Base-by-base conservation (phyloP, 2,329 filamentous ascomycete genomes). In the Elsinoe ampelina region DNA sequence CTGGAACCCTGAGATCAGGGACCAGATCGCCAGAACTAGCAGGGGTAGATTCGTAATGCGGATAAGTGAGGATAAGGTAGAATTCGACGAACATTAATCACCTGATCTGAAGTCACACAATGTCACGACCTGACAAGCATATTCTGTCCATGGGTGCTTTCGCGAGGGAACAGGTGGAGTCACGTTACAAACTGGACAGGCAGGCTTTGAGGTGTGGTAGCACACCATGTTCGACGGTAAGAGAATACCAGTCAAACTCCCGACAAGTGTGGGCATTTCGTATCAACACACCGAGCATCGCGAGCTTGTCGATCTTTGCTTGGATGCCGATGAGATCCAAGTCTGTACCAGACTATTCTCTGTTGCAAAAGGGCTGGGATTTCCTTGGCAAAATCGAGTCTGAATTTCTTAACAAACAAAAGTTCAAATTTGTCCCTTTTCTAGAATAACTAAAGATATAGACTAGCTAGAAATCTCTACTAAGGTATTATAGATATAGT, bases 1-100 rank as follows among this genome's bases (percentile, higher is more conserved):
- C 4, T 56, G 54, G 54, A 38, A 7, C 38, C 30, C 17, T 6
- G 52, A 55, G 19, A 20, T 45, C 52, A 55, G 38, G 39, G 38
- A 42, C 22, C 36, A 55, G 52, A 55, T 55, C 17, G 15, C 17
- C 20, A 35, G 41, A 22, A 56, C 30, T 15, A 42, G 26, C 22
- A 47, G 32, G 15, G 38, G 38, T 20, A 56, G 30, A 48, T 17
- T 48, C 22, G n/a, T 30, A 7, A 20, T 56, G 54, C 34, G 39
- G 17, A 48, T 56, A 19, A 22, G 11, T n/a, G 19, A 11, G 6
- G 20, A 55, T 12, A 39, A 39, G 12, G 54, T 55, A 12, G 12
- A n/a, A 19, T n/a, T 39, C 7, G 48, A n/a, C 8, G n/a, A n/a
- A n/a, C n/a, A n/a, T n/a, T 20, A 39, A 11, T 52, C 19, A 26